A percentile compares a stretch with the other conserved stretches of the same genome.
Conservation (phyloP, 306 rosid genomes). For the Cajanus cajan region DNA sequence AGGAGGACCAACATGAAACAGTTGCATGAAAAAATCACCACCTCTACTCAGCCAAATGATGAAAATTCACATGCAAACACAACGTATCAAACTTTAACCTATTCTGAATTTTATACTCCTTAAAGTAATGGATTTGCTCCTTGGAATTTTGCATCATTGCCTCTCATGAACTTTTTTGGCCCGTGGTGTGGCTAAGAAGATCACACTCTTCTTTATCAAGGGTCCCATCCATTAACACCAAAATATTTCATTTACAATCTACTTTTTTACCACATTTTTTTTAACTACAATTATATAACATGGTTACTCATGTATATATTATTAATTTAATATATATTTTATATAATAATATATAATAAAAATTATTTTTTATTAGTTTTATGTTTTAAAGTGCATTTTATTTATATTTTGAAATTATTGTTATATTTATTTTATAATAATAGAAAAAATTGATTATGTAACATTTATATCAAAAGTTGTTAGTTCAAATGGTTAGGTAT, state of each 20-base stretch:
- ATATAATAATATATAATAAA: no score
- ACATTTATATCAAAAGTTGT: no score
- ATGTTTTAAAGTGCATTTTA: no score
- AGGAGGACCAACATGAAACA: background rate
- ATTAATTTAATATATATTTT: no score
- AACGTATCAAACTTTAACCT: constrained; percentile 24
- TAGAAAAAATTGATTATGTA: no score
- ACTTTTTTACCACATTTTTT: background rate
- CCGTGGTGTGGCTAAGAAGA: background rate
- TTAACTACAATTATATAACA: background rate
- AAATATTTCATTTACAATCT: background rate
- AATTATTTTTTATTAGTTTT: no score
- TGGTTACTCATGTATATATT: no score
- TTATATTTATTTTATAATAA: no score
- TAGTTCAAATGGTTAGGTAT: no score
- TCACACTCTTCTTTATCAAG: constrained; percentile 1
- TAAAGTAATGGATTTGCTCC: constrained; percentile 38
- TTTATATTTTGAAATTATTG: no score
- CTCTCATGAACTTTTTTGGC: constrained; percentile 43
- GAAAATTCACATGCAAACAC: constrained; percentile 62
- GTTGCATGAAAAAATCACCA: background rate
- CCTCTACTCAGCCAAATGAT: constrained; percentile 40
- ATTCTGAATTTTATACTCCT: constrained; percentile 16
- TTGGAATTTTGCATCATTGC: constrained; percentile 53
- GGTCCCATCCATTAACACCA: constrained; percentile 11